Conservation (phyloP, 176 grass and related monocot genomes). For the Thinopyrum elongatum region DNA sequence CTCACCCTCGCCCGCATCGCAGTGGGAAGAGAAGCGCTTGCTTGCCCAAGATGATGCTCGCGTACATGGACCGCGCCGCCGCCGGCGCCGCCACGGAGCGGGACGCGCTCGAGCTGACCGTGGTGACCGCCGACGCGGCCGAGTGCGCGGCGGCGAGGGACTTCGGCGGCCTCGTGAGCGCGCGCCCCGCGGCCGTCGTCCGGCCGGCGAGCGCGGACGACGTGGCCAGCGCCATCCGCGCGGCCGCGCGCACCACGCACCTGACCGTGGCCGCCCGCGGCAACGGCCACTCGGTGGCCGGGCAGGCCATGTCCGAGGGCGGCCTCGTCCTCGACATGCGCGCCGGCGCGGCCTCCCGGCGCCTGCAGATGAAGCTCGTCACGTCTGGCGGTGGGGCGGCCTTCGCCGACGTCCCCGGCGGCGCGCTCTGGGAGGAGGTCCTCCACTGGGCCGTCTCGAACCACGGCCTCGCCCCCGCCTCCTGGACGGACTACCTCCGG, state of each 20-base stretch:
- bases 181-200: slow-evolving; percentile 50
- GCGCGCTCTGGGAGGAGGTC: slow-evolving; percentile 93
- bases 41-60: slow-evolving; percentile 53
- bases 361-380: slow-evolving; percentile 29
- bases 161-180: slow-evolving; percentile 65
- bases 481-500: slow-evolving; percentile 93
- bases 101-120: slow-evolving; percentile 1
- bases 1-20: background rate
- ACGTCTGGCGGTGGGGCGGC: background rate
- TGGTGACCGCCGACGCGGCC: slow-evolving; percentile 14
- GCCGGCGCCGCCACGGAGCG: slow-evolving; percentile 34
- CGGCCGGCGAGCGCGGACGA: slow-evolving; percentile 54
- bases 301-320: slow-evolving; percentile 65
- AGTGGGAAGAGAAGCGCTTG: background rate
- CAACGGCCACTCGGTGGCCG: slow-evolving; percentile 86
- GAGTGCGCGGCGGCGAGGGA: slow-evolving; percentile 51
- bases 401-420: slow-evolving; percentile 67
- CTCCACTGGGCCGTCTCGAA: slow-evolving; percentile 69
- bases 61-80: slow-evolving; percentile 63
- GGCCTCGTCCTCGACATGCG: slow-evolving; percentile 96
- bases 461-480: slow-evolving; percentile 58
- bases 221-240: slow-evolving; percentile 51
- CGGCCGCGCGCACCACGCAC: slow-evolving; percentile 31
- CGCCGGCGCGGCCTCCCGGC: slow-evolving; percentile 39
- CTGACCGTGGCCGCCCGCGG: slow-evolving; percentile 81